These are phyloP conservation scores for Suillus discolor DNA, from an alignment of 768 basidiomycete species.

Conservation along the genomic window DNA sequence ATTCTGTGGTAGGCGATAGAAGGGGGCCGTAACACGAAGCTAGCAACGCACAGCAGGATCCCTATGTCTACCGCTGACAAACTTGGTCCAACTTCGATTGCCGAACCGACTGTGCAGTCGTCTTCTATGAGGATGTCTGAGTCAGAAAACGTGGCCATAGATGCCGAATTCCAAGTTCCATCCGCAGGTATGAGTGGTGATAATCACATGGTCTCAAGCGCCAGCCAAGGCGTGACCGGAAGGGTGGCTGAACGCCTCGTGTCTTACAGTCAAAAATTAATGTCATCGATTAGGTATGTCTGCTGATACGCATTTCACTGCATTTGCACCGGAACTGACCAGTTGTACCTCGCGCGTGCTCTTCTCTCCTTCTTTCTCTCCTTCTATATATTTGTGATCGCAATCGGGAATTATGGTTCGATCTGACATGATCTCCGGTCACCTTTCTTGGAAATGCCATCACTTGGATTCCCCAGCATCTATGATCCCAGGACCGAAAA, in stretches of 20 bases:
- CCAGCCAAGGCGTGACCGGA: constrained; percentile 22
- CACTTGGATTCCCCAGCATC: constrained; percentile 28
- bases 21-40: constrained; percentile 23
- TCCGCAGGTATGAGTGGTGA: constrained; percentile 28
- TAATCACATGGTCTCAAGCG: constrained; percentile 29
- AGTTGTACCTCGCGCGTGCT: constrained; percentile 26
- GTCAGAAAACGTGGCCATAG: constrained; percentile 19
- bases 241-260: constrained; percentile 52
- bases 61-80: constrained; percentile 22
- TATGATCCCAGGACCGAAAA: constrained; percentile 24
- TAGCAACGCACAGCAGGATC: constrained; percentile 11
- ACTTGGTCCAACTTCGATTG: constrained; percentile 12
- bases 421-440: constrained; percentile 16
- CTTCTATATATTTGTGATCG: constrained; percentile 14
- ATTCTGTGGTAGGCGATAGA: constrained; percentile 20
- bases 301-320: constrained; percentile 23
- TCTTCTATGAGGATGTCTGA: constrained; percentile 14
- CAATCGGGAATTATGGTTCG: constrained; percentile 17
- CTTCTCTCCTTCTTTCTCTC: constrained; percentile 18
- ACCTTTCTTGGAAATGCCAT: constrained; percentile 24
- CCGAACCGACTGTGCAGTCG: constrained; percentile 14
- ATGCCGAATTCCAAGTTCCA: constrained; percentile 20
- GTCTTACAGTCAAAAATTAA: constrained; percentile 49
- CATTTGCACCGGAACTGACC: constrained; percentile 25
- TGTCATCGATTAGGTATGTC: constrained; percentile 48